Conservation (phyloP, 2,329 filamentous ascomycete species). For the Cercospora sojina region DNA sequence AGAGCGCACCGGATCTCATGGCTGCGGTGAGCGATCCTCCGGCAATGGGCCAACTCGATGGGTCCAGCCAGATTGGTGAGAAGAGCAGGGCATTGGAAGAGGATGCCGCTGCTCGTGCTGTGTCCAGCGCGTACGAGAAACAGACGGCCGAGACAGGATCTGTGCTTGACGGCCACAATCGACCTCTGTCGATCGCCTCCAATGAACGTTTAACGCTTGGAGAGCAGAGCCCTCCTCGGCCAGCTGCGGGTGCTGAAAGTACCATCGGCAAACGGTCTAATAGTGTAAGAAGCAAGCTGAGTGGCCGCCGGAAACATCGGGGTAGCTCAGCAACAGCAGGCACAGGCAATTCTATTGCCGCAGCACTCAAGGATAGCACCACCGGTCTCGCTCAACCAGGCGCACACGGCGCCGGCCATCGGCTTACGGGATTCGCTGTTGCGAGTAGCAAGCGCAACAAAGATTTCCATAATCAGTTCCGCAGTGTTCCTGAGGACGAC, state of each 20-base stretch:
- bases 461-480: constrained; percentile 90
- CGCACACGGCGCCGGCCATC: constrained; percentile 61
- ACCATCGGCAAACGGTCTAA: constrained; percentile 56
- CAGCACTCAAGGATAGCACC: constrained; percentile 69
- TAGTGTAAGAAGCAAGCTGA: constrained; percentile 56
- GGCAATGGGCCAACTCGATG: constrained; percentile 9
- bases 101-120: constrained; percentile 58
- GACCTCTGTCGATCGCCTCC: constrained; percentile 45
- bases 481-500: constrained; percentile 96
- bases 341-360: constrained; percentile 68
- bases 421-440: constrained; percentile 90
- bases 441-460: constrained; percentile 94
- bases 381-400: constrained; percentile 66
- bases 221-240: constrained; percentile 64
- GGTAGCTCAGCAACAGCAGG: constrained; percentile 70
- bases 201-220: constrained; percentile 43
- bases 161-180: constrained; percentile 36
- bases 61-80: constrained; percentile 45
- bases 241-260: constrained; percentile 56
- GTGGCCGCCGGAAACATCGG: constrained; percentile 64
- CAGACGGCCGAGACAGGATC: constrained; percentile 35
- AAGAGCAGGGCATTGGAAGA: constrained; percentile 59
- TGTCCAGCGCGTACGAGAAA: constrained; percentile 60
- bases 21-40: constrained; percentile 45
- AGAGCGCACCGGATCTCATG: constrained; percentile 57